These are phyloP conservation scores for Paramyrothecium sp. DNA, from an alignment of 2,329 filamentous ascomycete genomes.

Conservation along the genomic window DNA sequence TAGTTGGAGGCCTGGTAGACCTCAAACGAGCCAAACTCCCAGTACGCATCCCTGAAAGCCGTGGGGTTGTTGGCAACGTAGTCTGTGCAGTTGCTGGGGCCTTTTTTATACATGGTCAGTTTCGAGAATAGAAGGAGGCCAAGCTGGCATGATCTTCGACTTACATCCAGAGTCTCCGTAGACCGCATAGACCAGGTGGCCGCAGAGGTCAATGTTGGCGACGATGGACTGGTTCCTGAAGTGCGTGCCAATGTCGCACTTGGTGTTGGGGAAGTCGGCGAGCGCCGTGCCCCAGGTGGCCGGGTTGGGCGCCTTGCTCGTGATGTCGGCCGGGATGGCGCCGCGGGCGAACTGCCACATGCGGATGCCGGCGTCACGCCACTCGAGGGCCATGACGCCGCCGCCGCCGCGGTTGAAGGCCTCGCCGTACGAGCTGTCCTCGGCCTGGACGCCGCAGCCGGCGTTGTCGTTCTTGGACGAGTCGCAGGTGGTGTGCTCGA, in stretches of 20 bases:
- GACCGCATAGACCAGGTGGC: constrained; percentile 47
- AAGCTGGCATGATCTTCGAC: constrained; percentile 5
- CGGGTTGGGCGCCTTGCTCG: constrained; percentile 52
- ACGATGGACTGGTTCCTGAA: constrained; percentile 67
- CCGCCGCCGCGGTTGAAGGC: constrained; percentile 53
- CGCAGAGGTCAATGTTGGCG: constrained; percentile 65
- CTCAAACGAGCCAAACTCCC: constrained; percentile 62
- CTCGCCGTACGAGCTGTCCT: constrained; percentile 44
- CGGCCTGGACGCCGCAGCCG: constrained; percentile 54
- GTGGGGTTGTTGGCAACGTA: constrained; percentile 56
- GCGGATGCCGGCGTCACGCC: constrained; percentile 59
- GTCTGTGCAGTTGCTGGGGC: constrained; percentile 54
- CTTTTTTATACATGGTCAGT: constrained; percentile 20
- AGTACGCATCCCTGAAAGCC: constrained; percentile 59
- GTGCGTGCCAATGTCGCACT: constrained; percentile 57
- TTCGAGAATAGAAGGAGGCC: not conserved
- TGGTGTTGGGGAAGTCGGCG: constrained; percentile 64
- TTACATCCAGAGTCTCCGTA: constrained; percentile 46
- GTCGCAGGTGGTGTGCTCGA: constrained; percentile 45
- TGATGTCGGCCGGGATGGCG: constrained; percentile 51
- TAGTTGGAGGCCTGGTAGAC: constrained; percentile 43
- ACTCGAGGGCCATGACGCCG: constrained; percentile 61
- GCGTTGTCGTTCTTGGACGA: constrained; percentile 50
- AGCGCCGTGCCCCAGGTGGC: constrained; percentile 59
- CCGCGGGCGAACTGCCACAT: constrained; percentile 58